phyloP scores from a whole-genome alignment of 1,284 basidiomycete species.

The Cutaneotrichosporon cavernicola region DNA sequence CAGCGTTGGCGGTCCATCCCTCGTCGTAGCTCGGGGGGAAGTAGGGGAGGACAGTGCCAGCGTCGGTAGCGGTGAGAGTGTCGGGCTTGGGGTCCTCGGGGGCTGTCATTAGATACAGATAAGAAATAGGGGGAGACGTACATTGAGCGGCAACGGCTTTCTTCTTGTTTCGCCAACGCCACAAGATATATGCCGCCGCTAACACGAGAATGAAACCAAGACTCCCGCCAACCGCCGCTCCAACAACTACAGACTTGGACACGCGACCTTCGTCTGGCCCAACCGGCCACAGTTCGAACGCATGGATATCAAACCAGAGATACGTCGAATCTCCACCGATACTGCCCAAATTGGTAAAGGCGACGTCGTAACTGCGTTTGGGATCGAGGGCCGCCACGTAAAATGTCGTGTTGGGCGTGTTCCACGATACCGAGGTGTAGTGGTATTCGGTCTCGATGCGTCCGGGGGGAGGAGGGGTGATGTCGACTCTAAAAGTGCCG shows the following conservation, averaged over 20 bases:
- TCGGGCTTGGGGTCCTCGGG: too few species aligned
- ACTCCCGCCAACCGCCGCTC: slow-evolving; percentile 32
- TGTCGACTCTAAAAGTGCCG: neutral
- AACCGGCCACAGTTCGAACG: neutral
- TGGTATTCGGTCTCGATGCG: neutral
- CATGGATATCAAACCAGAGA: neutral
- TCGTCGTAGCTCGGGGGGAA: neutral
- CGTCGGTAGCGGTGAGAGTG: neutral
- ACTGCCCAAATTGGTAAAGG: neutral
- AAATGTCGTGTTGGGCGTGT: slow-evolving; percentile 3
- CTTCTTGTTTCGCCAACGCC: neutral
- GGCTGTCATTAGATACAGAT: too few species aligned
- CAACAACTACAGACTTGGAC: slow-evolving; percentile 37
- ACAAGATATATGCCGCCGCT: neutral
- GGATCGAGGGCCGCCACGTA: neutral
- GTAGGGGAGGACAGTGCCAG: neutral
- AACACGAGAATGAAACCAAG: neutral
- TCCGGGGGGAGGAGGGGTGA: neutral
- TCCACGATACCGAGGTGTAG: neutral
- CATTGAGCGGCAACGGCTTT: neutral
- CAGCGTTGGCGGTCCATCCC: neutral
- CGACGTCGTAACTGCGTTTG: neutral
- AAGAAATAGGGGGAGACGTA: too few species aligned
- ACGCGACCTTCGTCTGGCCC: slow-evolving; percentile 29
- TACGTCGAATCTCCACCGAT: neutral